Evolutionary conservation across 2,329 filamentous ascomycete genomes (phyloP).

Genomic region (Escovopsis weberi): DNA sequence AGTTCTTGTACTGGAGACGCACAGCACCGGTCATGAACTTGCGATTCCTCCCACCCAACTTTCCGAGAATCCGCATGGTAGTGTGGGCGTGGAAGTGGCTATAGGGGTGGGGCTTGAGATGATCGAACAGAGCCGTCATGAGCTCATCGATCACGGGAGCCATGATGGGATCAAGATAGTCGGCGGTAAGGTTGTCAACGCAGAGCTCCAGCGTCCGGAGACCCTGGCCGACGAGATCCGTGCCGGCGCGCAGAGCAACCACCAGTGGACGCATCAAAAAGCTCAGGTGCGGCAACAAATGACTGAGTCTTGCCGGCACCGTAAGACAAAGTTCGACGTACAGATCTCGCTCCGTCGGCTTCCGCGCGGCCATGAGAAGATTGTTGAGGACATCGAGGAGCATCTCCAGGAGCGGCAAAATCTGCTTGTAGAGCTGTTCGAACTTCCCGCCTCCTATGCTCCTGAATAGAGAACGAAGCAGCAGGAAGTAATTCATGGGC

Average conservation of each 20-base stretch:
- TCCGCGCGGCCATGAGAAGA: conserved; percentile 75
- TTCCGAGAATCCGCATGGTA: conserved; percentile 92
- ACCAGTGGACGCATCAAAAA: conserved; percentile 96
- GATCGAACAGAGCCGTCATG: conserved; percentile 95
- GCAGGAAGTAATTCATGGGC: conserved; percentile 95
- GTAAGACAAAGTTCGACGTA: conserved; percentile 96
- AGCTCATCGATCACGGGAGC: conserved; percentile 96
- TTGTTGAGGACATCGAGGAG: conserved; percentile 94
- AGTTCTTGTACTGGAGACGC: conserved; percentile 68
- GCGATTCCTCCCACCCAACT: conserved; percentile 85
- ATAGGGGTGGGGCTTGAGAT: conserved; percentile 84
- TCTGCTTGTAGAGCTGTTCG: conserved; percentile 96
- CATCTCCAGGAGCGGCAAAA: conserved; percentile 92
- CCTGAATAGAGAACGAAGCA: conserved; percentile 81
- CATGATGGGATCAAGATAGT: conserved; percentile 98
- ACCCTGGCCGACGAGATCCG: conserved; percentile 87
- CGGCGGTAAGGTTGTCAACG: conserved; percentile 93
- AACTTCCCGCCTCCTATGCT: conserved; percentile 97
- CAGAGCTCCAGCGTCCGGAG: conserved; percentile 88
- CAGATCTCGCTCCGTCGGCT: conserved; percentile 79
- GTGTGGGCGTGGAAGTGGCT: conserved; percentile 97
- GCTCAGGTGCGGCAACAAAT: conserved; percentile 85
- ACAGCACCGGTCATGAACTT: conserved; percentile 90
- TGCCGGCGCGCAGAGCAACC: conserved; percentile 82
- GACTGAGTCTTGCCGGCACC: conserved; percentile 85